These are phyloP conservation scores for Aspergillus felis DNA, from an alignment of 2,329 filamentous ascomycete species.

Conservation along the genomic window DNA sequence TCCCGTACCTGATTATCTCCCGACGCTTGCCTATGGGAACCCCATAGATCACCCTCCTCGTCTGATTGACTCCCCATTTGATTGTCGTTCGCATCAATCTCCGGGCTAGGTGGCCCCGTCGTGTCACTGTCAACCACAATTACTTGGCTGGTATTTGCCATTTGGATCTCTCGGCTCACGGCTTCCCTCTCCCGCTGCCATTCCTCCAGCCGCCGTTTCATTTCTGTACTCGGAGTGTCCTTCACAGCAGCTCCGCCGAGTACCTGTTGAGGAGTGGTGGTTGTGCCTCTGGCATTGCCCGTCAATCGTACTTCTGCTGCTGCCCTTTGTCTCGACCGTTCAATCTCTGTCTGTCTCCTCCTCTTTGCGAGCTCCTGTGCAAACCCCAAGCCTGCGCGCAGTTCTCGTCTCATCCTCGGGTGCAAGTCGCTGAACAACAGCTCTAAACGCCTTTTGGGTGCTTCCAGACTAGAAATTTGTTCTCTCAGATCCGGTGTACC, in stretches of 20 bases:
- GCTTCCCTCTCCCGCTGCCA: constrained; percentile 46
- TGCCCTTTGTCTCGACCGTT: constrained; percentile 3
- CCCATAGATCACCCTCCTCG: neutral
- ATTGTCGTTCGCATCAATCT: constrained; percentile 1
- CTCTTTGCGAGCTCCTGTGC: constrained; percentile 42
- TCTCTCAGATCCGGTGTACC: constrained; percentile 9
- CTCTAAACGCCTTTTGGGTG: constrained; percentile 29
- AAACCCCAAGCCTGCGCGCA: constrained; percentile 40
- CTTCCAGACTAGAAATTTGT: constrained; percentile 13
- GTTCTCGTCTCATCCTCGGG: constrained; percentile 34
- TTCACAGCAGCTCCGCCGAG: neutral
- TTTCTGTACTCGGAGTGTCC: constrained; percentile 17
- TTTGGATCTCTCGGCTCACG: constrained; percentile 41
- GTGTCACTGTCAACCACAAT: constrained; percentile 44
- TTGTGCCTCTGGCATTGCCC: neutral
- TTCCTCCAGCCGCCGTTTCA: constrained; percentile 34
- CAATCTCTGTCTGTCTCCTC: constrained; percentile 18
- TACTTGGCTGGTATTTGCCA: constrained; percentile 40
- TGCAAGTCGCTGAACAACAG: constrained; percentile 36
- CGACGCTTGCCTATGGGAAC: neutral
- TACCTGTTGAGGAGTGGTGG: constrained; percentile 5
- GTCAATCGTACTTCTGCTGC: constrained; percentile 1
- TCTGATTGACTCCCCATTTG: constrained; percentile 3
- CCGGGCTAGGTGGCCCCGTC: constrained; percentile 11
- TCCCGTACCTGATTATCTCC: neutral